A percentile compares a stretch with the other conserved stretches of the same genome.
phyloP scores from a whole-genome alignment of 2,329 filamentous ascomycete species.

The Trichoderma sp. region DNA sequence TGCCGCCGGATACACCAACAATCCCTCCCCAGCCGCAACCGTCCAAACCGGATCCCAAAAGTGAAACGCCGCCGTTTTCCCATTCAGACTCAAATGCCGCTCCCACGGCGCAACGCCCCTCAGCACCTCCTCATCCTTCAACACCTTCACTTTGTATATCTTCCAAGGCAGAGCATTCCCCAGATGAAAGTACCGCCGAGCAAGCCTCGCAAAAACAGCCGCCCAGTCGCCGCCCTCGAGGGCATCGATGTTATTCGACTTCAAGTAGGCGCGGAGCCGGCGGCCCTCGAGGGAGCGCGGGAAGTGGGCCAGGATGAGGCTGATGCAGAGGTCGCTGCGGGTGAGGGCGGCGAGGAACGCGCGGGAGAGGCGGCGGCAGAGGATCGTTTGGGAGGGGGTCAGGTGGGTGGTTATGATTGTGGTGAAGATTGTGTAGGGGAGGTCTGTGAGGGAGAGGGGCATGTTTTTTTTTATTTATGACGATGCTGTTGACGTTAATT shows the following conservation, averaged over 20 bases:
- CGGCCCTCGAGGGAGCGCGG: slow-evolving; percentile 57
- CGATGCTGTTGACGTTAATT: background rate
- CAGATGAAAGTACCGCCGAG: slow-evolving; percentile 58
- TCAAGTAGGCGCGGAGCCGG: slow-evolving; percentile 34
- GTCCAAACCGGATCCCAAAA: slow-evolving; percentile 56
- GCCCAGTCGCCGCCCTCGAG: slow-evolving; percentile 43
- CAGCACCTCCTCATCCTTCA: slow-evolving; percentile 32
- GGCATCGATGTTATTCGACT: slow-evolving; percentile 15
- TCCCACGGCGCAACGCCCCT: slow-evolving; percentile 50
- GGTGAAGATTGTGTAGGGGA: slow-evolving; percentile 63
- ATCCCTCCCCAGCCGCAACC: slow-evolving; percentile 53
- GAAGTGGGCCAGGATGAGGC: slow-evolving; percentile 55
- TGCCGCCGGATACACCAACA: slow-evolving; percentile 55
- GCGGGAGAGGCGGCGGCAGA: slow-evolving; percentile 55
- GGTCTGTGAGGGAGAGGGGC: slow-evolving; percentile 44
- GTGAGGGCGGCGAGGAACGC: slow-evolving; percentile 54
- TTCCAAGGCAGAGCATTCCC: slow-evolving; percentile 50
- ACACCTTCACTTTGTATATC: slow-evolving; percentile 30
- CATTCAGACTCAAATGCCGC: slow-evolving; percentile 47
- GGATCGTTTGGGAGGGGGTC: slow-evolving; percentile 52
- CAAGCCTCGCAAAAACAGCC: slow-evolving; percentile 51
- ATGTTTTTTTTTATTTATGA: background rate
- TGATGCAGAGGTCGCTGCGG: slow-evolving; percentile 49
- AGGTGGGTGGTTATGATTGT: slow-evolving; percentile 53
- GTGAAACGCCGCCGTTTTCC: slow-evolving; percentile 47